Base-by-base conservation (phyloP, 164 flowering plant genomes). In the Taxillus chinensis region DNA sequence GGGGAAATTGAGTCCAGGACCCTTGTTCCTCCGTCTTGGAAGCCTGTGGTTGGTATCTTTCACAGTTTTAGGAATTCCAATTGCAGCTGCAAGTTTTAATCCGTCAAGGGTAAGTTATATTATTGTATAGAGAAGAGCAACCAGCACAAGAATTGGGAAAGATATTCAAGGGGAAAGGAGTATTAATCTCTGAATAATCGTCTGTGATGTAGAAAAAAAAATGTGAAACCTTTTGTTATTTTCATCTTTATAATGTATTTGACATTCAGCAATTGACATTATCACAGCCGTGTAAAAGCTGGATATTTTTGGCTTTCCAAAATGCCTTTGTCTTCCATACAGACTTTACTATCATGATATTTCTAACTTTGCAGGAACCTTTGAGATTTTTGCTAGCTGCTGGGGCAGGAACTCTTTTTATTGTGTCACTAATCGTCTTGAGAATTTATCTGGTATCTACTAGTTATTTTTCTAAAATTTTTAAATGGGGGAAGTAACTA, bases 41-140 rank as follows among this genome's bases (percentile, higher is more conserved):
- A 82, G 92, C 39, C 85, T 93, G 37, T 90, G 98, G 95, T 61
- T 93, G 40, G 80, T 72, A 55, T 72, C 91, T 56, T 88, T 90
- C 75, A 84, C 88, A 4, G 82, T 78, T 72, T 84, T 90, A 15
- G 98, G 98, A 69, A 82, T 73, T 42, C 98, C 96, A 66, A 68
- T 90, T 70, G 86, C 97, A 63, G 98, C 98, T 52, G 95, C 98
- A 63, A 93, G 98, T 78, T 93, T 93, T 61, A 82, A 82, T 79
- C 97, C 98, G 68, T 73, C 92, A 56, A 80, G 78, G 82, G 97
- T 89, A 83, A 67, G 75, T 64, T 55, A 62, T 42, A 65, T 27
- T 42, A 65, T 27, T 27, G 27, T 27, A 27, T 27, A 27, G 27
- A 27, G 27, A 27, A 27, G 27, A 27, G 27, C 27, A 27, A 27